Conservation (phyloP, 2,329 filamentous ascomycete genomes). For the Curvularia sp. region DNA sequence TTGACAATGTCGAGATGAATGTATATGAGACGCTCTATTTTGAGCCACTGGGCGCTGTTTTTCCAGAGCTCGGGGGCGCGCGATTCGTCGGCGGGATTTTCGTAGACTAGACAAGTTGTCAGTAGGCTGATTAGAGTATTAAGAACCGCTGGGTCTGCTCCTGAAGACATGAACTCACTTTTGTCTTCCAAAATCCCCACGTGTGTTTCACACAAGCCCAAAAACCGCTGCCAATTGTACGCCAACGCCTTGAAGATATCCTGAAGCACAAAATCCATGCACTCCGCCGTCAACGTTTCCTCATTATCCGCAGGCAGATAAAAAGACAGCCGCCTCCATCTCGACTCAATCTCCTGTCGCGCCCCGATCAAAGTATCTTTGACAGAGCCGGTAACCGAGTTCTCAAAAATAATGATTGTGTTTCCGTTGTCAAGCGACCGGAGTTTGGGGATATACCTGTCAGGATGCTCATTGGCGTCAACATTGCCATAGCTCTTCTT, state of each 20-base stretch:
- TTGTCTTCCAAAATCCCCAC: constrained; percentile 55
- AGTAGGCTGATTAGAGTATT: not conserved
- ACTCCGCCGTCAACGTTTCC: constrained; percentile 54
- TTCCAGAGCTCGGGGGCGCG: constrained; percentile 61
- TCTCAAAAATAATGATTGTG: constrained; percentile 62
- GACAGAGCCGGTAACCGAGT: constrained; percentile 56
- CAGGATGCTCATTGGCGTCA: constrained; percentile 39
- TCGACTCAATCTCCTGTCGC: constrained; percentile 58
- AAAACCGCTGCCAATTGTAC: constrained; percentile 55
- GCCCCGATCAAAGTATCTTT: constrained; percentile 60
- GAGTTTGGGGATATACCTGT: constrained; percentile 52
- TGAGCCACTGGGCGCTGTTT: constrained; percentile 60
- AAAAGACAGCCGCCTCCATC: constrained; percentile 61
- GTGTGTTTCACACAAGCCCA: constrained; percentile 57
- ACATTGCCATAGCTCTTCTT: constrained; percentile 40
- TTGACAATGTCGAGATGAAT: constrained; percentile 58
- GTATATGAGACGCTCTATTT: constrained; percentile 60
- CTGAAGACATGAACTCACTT: constrained; percentile 15
- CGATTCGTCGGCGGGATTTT: constrained; percentile 61
- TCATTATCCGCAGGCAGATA: constrained; percentile 56
- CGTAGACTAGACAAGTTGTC: constrained; percentile 51
- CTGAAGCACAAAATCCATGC: constrained; percentile 58
- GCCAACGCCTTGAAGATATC: constrained; percentile 59
- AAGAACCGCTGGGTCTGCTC: not conserved
- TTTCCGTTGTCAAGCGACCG: constrained; percentile 56